A percentile compares a stretch with the other conserved stretches of the same genome.
Evolutionary conservation across 306 rosid species (phyloP).

Genomic region (Dalbergia cultrata): DNA sequence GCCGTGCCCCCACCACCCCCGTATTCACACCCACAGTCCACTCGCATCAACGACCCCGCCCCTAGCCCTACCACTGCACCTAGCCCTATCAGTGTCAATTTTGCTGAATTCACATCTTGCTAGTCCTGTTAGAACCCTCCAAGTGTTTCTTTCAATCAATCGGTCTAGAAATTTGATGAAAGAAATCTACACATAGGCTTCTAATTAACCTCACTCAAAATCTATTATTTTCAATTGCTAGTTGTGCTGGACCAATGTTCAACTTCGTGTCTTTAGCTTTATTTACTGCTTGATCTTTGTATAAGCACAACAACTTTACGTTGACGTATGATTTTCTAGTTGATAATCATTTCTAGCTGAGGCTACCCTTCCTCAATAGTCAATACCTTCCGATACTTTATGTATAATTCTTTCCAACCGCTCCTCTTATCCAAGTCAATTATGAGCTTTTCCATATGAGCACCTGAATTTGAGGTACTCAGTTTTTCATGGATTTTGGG

Average conservation of each 20-base stretch:
- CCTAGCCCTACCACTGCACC: too few species aligned
- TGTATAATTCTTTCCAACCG: conserved; percentile 29
- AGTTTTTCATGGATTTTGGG: conserved; percentile 32
- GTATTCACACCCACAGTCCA: too few species aligned
- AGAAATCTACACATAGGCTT: conserved; percentile 16
- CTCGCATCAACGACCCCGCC: too few species aligned
- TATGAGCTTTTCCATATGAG: background rate
- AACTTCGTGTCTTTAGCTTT: conserved; percentile 32
- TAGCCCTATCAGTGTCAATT: background rate
- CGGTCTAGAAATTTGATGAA: conserved; percentile 5
- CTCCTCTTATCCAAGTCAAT: conserved; percentile 1
- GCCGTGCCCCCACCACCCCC: too few species aligned
- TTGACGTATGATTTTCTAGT: conserved; percentile 36
- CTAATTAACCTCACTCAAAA: conserved; percentile 1
- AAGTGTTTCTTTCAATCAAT: conserved; percentile 8
- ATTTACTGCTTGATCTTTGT: conserved; percentile 28
- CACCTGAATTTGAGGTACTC: conserved; percentile 38
- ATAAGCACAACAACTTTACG: conserved; percentile 12
- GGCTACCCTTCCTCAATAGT: conserved; percentile 22
- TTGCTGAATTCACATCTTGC: background rate
- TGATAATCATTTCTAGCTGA: conserved; percentile 41
- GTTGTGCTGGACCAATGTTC: conserved; percentile 36
- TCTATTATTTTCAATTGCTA: conserved; percentile 1
- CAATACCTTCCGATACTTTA: conserved; percentile 39
- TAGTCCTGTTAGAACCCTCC: conserved; percentile 13